Evolutionary conservation across 441 rosid species (phyloP), one percentile per base, ranked within the genome.

Genomic region (Aleurites moluccanus): DNA sequence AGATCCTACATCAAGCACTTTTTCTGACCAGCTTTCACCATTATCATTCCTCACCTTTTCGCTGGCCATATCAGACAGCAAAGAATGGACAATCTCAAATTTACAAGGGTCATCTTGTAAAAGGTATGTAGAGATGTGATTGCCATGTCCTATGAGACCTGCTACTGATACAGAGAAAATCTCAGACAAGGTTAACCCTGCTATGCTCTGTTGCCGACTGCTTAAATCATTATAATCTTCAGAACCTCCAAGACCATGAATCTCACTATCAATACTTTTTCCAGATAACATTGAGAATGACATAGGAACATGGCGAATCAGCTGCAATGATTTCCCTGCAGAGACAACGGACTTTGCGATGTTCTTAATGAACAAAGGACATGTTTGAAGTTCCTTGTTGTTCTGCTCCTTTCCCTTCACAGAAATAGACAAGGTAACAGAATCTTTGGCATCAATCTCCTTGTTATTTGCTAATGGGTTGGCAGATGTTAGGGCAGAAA

Each of bases 271-370:
- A 73, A 49, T 81, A 69, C 73, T 80, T 77, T 79, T 83, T 60
- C 78, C 75, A 80, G 83, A 77, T 78, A 69, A 61, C 72, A 63
- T 75, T 40, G 84, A 77, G 53, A 74, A 81, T 69, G 87, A 79
- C 65, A 80, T 66, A 75, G 89, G 87, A 77, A 88, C 80, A 81
- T 89, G 97, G 53, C 85, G 88, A 64, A 92, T 87, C 84, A 96
- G 86, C 85, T 93, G 98, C 85, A 92, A 81, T 42, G 99, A 96
- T 83, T 96, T 96, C 74, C 99, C 99, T 44, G 97, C 99, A 78
- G 97, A 92, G 77, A 93, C 86, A 83, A 93, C 85, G 62, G 98
- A 89, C 71, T 83, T 88, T 67, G 88, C 88, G 50, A 85, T 85
- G 84, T 88, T 94, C 87, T 85, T 88, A 10, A 95, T 75, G 85